Conservation (phyloP, 1,284 basidiomycete genomes). For the Boletus calvinii region DNA sequence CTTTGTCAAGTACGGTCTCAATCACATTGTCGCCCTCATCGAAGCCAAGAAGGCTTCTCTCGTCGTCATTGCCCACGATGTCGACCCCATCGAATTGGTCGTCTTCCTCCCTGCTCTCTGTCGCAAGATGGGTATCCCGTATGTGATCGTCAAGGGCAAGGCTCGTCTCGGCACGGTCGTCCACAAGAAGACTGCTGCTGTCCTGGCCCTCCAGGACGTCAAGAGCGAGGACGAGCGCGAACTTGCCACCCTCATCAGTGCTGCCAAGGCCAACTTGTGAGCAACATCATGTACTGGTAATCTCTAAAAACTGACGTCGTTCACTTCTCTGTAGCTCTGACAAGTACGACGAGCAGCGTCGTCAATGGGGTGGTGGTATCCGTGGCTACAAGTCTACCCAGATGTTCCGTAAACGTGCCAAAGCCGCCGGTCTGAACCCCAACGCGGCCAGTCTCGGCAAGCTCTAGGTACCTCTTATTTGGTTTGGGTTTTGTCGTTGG, state of each 20-base stretch:
- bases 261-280: conserved; percentile 96
- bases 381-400: conserved; percentile 92
- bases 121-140: conserved; percentile 98
- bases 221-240: conserved; percentile 93
- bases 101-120: conserved; percentile 98
- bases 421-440: conserved; percentile 74
- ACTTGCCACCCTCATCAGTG: conserved; percentile 88
- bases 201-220: conserved; percentile 91
- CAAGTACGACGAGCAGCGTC: conserved; percentile 90
- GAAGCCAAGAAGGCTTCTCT: conserved; percentile 98
- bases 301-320: conserved; percentile 1
- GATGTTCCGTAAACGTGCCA: conserved; percentile 93
- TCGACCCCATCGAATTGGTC: conserved; percentile 98
- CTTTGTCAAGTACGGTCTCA: conserved; percentile 96
- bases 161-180: conserved; percentile 95
- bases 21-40: conserved; percentile 94
- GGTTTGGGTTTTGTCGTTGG: not conserved
- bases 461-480: conserved; percentile 42
- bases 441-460: conserved; percentile 57
- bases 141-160: conserved; percentile 98
- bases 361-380: conserved; percentile 88
- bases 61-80: conserved; percentile 97
- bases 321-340: conserved; percentile 41
- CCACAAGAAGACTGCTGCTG: conserved; percentile 97
- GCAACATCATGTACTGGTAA: conserved; percentile 28